Evolutionary conservation across 805 yeast genomes (phyloP).

Genomic region (Millerago galiae): DNA sequence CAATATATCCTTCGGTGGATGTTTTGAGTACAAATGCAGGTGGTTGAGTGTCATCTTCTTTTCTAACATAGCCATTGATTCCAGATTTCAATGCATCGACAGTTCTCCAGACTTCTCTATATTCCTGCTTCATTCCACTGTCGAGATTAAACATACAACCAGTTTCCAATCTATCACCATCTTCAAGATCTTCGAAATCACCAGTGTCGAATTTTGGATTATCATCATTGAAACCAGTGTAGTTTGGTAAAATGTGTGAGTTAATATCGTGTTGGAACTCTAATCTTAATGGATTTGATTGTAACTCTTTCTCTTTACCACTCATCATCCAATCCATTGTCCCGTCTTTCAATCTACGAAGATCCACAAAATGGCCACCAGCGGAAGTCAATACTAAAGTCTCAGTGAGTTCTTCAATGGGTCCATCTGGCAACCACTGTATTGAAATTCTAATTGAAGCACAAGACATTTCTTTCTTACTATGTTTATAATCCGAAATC

Average conservation of each 20-base stretch:
- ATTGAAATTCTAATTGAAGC: slow-evolving; percentile 42
- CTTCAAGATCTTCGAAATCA: slow-evolving; percentile 32
- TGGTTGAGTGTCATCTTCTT: background rate
- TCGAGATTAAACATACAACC: slow-evolving; percentile 44
- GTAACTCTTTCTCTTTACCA: slow-evolving; percentile 25
- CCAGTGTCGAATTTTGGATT: slow-evolving; percentile 27
- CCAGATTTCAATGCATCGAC: slow-evolving; percentile 29
- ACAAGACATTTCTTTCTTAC: slow-evolving; percentile 15
- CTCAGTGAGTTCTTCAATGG: slow-evolving; percentile 35
- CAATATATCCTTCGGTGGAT: slow-evolving; percentile 19
- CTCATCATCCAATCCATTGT: slow-evolving; percentile 26
- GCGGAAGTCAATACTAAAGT: slow-evolving; percentile 45
- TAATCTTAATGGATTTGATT: slow-evolving; percentile 10
- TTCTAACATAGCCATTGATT: background rate
- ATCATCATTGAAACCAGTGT: slow-evolving; percentile 15
- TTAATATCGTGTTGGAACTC: slow-evolving; percentile 22
- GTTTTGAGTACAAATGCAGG: background rate
- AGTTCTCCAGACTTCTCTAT: slow-evolving; percentile 50
- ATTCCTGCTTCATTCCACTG: slow-evolving; percentile 36
- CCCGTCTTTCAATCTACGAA: slow-evolving; percentile 25
- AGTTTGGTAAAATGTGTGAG: slow-evolving; percentile 13
- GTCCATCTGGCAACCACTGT: slow-evolving; percentile 42
- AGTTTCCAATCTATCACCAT: slow-evolving; percentile 40
- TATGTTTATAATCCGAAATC: background rate
- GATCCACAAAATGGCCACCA: slow-evolving; percentile 40